Evolutionary conservation across 305 asterid genomes (phyloP).

Genomic region (Fraxinus angustifolia): DNA sequence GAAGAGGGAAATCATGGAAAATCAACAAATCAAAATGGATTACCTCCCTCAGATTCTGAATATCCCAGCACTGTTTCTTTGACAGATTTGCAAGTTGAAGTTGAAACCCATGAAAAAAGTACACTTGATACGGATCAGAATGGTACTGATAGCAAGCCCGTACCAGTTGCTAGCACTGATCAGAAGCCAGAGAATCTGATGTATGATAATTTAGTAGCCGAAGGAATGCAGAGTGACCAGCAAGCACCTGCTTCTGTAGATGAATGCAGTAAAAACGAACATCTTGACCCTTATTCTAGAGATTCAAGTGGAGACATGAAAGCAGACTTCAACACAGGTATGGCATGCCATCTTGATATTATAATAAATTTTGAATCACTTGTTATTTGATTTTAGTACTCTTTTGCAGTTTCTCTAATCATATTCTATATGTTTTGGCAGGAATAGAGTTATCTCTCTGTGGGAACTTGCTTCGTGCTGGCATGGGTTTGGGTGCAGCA

Average conservation of each 20-base stretch:
- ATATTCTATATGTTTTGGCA: conserved; percentile 29
- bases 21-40: conserved; percentile 32
- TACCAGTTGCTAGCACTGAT: conserved; percentile 28
- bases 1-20: conserved; percentile 36
- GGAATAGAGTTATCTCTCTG: conserved; percentile 78
- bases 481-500: conserved; percentile 71
- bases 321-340: conserved; percentile 39
- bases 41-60: not conserved
- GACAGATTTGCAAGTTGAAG: conserved; percentile 34
- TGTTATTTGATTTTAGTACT: conserved; percentile 15
- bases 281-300: conserved; percentile 31
- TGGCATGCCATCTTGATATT: conserved; percentile 23
- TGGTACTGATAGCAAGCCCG: conserved; percentile 34
- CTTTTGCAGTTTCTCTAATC: conserved; percentile 5
- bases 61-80: conserved; percentile 24
- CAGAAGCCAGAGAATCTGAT: conserved; percentile 32
- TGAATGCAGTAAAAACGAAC: conserved; percentile 30
- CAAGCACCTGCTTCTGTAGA: conserved; percentile 37
- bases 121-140: conserved; percentile 24
- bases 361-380: conserved; percentile 11
- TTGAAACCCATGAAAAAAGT: conserved; percentile 28
- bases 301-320: conserved; percentile 28
- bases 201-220: conserved; percentile 26
- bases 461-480: conserved; percentile 56
- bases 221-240: conserved; percentile 23